Base-by-base conservation (phyloP, 306 rosid genomes). In the Ochetophila trinervis region DNA sequence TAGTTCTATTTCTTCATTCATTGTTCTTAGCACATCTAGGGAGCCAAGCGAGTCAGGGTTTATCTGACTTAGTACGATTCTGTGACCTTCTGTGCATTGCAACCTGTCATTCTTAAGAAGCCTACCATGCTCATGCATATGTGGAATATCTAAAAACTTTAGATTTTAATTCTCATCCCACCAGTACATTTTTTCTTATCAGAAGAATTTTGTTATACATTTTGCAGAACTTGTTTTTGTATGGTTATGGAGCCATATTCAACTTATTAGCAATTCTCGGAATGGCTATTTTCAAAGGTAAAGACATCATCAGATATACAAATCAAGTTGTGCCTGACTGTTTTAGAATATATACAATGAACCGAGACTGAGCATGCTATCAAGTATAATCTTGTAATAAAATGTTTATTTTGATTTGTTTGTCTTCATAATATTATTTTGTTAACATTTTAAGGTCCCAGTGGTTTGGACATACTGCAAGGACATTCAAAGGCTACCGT, bases 401-500 rank as follows among this genome's bases (percentile, higher is more conserved):
- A 40, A 40, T 8, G 45, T 40, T 40, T 40, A 40, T 40, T 11
- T 40, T 12, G 45, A 40, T 40, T 10, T 40, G 45, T 60, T 20
- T 32, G 19, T 23, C 22, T 4, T 63, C 6, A 8, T 49, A 18
- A 13, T 49, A 44, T 62, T 20, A 9, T 48, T 62, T 62, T n/a
- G 45, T 7, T 40, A 40, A 40, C 45, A 72, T 78, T 77, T 56
- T 54, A 78, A 94, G 99, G 97, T 74, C 97, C 99, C 24, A 69
- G 82, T 74, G 86, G 87, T 74, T 90, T 94, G 84, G 87, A 94
- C 80, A 86, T 94, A 75, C 85, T 94, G 51, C 84, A 94, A 80
- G 99, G 99, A 62, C 99, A 88, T 85, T 94, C 99, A 56, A 88
- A 72, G 78, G 99, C 99, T 72, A 94, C 99, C 35, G 76, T 94